Evolutionary conservation across 2,329 filamentous ascomycete genomes (phyloP).

Genomic region (Paraphaeosphaeria minitans): DNA sequence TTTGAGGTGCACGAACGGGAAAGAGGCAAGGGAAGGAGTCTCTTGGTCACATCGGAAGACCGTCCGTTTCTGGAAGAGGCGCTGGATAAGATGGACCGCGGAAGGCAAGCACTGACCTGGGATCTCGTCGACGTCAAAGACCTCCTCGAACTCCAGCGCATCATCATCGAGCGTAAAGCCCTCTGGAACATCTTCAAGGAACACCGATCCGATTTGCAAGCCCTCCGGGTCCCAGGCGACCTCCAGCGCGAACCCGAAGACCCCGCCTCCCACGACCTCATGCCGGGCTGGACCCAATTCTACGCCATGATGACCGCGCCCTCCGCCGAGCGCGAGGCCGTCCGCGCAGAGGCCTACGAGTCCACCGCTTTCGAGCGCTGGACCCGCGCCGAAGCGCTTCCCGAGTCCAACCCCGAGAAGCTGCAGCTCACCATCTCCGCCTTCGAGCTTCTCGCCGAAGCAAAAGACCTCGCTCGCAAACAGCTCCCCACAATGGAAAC

Average conservation of each 20-base stretch:
- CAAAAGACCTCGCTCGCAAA: conserved; percentile 31
- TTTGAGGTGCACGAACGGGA: conserved; percentile 68
- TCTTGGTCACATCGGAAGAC: conserved; percentile 37
- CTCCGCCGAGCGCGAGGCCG: conserved; percentile 25
- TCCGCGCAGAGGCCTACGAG: conserved; percentile 34
- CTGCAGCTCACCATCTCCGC: conserved; percentile 28
- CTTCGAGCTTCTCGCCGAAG: conserved; percentile 37
- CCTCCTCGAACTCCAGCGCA: conserved; percentile 78
- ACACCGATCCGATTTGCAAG: conserved; percentile 37
- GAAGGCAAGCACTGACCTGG: conserved; percentile 70
- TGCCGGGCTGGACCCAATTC: conserved; percentile 37
- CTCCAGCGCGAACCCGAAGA: conserved; percentile 16
- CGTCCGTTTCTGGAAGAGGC: conserved; percentile 65
- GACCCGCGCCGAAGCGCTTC: conserved; percentile 26
- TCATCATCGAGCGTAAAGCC: conserved; percentile 85
- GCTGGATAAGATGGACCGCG: conserved; percentile 68
- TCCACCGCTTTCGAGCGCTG: conserved; percentile 31
- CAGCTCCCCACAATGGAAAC: conserved; percentile 18
- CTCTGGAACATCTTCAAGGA: conserved; percentile 70
- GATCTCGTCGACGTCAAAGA: conserved; percentile 96
- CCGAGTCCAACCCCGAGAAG: conserved; percentile 22
- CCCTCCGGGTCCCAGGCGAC: conserved; percentile 19
- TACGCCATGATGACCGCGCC: conserved; percentile 26
- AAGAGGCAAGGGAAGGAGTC: conserved; percentile 31
- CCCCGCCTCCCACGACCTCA: conserved; percentile 29